Evolutionary conservation across 345 rosid species (phyloP).

Genomic region (Eucalyptus caleyi): DNA sequence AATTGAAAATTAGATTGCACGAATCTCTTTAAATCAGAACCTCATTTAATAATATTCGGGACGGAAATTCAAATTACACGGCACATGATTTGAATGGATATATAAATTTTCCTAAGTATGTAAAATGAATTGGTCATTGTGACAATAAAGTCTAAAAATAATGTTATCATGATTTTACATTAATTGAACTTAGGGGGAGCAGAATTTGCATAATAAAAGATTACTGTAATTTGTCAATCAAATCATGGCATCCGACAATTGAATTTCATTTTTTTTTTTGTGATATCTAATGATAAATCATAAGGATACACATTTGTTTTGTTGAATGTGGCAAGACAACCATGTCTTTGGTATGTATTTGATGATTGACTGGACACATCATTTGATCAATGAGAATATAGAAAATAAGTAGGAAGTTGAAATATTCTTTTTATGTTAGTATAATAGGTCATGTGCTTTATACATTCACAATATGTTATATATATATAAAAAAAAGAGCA

Average conservation of each 20-base stretch:
- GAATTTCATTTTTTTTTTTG: rapidly evolving
- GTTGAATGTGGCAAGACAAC: background rate
- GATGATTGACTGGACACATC: background rate
- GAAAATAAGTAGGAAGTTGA: background rate
- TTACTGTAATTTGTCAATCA: background rate
- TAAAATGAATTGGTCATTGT: background rate
- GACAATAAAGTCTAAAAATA: background rate
- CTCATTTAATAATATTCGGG: background rate
- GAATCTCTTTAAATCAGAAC: background rate
- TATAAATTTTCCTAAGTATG: background rate
- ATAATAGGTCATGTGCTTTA: background rate
- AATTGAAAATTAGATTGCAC: background rate
- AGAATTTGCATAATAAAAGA: background rate
- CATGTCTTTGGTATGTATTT: background rate
- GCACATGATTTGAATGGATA: background rate
- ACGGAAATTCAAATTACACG: background rate
- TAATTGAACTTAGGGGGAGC: background rate
- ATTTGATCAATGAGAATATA: background rate
- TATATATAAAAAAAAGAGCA: background rate
- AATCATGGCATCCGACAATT: background rate
- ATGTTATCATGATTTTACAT: background rate
- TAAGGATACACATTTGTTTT: background rate
- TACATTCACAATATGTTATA: too few species aligned
- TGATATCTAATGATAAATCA: background rate
- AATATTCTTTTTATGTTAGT: too few species aligned